Conservation (phyloP, 2,329 filamentous ascomycete species). For the Huntiella decipiens region DNA sequence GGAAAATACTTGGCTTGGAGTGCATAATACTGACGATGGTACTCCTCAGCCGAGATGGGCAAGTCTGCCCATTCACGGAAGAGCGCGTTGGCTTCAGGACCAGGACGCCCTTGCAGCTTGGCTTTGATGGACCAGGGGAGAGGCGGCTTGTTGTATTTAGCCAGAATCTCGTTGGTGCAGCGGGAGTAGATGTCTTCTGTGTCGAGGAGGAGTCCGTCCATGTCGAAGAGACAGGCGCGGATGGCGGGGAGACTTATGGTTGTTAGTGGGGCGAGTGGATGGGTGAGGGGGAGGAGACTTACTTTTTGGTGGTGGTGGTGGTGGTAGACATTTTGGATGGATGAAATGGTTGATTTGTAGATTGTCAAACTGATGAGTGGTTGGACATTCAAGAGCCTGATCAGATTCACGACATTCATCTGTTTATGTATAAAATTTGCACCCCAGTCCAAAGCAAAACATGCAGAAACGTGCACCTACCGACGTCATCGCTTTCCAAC, state of each 20-base stretch:
- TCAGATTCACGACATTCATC: too few relatives aligned
- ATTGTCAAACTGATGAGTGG: too few relatives aligned
- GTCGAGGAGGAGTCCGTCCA: constrained; percentile 91
- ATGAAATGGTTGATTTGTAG: too few relatives aligned
- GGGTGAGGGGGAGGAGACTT: constrained; percentile 14
- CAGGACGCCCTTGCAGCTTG: constrained; percentile 47
- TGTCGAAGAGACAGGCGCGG: constrained; percentile 89
- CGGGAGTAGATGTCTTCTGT: constrained; percentile 78
- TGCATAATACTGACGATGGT: constrained; percentile 34
- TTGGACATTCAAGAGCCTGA: too few relatives aligned
- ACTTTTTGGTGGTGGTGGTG: constrained; percentile 18
- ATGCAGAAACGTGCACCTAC: too few relatives aligned
- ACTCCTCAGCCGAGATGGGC: constrained; percentile 54
- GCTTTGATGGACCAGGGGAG: constrained; percentile 95
- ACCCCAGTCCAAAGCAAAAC: too few relatives aligned
- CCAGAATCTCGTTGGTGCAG: constrained; percentile 66
- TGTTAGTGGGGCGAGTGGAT: background rate
- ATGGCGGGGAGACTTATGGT: constrained; percentile 50
- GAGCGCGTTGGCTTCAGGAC: constrained; percentile 31
- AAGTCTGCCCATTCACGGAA: constrained; percentile 69
- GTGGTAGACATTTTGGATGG: too few relatives aligned
- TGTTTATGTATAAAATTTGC: too few relatives aligned
- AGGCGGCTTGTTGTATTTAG: constrained; percentile 49
- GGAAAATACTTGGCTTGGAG: constrained; percentile 60
- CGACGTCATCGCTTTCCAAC: too few relatives aligned